Evolutionary conservation across 2,329 filamentous ascomycete genomes (phyloP), one percentile per base, ranked within the genome.

Genomic region (Zarea fungicola): DNA sequence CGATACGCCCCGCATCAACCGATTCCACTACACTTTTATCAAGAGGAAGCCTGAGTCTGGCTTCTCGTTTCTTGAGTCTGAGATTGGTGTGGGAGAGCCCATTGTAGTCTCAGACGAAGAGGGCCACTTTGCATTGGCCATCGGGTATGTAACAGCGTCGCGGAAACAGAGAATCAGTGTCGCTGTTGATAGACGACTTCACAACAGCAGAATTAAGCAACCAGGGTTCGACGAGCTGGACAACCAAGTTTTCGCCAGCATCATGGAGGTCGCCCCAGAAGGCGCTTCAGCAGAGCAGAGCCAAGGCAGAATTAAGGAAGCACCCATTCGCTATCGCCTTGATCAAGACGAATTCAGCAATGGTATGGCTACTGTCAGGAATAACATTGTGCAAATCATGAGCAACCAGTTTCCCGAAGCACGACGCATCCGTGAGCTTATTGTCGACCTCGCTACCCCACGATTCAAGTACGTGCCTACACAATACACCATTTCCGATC

Each of bases 281-380:
- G 79, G 76, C 2, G 73, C 72, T 29, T 69, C 68, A 0, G 69
- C 74, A 21, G 71, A 78, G 29, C 70, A 80, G 49, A 73, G 76
- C 5, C 66, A 78, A 34, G 72, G 69, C 23, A 77, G 73, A 55
- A 72, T 75, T 55, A 72, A 75, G 50, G 72, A 75, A 49, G 65
- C 76, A 4, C 79, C 79, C 4, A 70, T 86, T 6, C 75, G 81
- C 42, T 99, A 96, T 60, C 85, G 93, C 21, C 74, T 99, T 4
- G 93, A 99, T 68, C 96, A 96, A 64, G 93, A 99, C 60, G 93
- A 99, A 62, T 99, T 99, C 67, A 95, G 89, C 68, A 97, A 95
- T 60, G 93, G 93, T 50, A 95, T 99, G 89, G 90, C 93, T 3
- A 86, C 87, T 25, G 88, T 96, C 39, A 84, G 93, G 46, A 96